Evolutionary conservation across 2,329 filamentous ascomycete species (phyloP), one percentile per base, ranked within the genome.

Genomic region (Elsinoe batatas): DNA sequence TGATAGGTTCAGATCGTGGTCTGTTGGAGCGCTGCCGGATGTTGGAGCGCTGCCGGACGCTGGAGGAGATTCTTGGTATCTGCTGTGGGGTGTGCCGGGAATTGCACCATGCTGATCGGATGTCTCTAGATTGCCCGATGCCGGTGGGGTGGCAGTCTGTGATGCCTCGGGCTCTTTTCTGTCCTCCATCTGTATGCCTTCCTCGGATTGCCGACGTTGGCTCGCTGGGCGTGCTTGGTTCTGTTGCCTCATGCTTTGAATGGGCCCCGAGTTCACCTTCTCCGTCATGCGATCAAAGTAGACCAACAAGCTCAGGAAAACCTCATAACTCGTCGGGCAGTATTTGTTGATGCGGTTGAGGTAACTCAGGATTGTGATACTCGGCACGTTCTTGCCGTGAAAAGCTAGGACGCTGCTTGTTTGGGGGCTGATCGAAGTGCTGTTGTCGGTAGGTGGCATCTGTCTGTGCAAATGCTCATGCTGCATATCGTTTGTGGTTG

Each of bases 271-370:
- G 67, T 97, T 97, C 58, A 97, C 90, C 57, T 89, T 81, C 69
- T 97, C 93, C 42, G 91, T 96, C 93, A 98, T 98, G 59, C 93
- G 87, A 69, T 98, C 93, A 71, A 98, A 98, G 71, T 97, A 98
- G 32, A 98, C 91, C 56, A 98, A 74, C 64, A 98, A 73, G 67
- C 91, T 96, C 58, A 98, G 74, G 67, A 98, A 98, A 0, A 98
- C 93, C 71, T 98, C 93, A 68, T 95, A 98, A 0, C 93, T 97
- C 5, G 93, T 97, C 0, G 93, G 93, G 66, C 93, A 98, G 72
- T 98, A 98, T 74, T 96, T 96, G 74, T 98, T 91, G 68, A 98
- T 97, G 58, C 93, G 84, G 64, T 85, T 91, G 54, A 98, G 75
- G 65, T 98, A 98, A 77, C 90, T 97, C 58, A 95, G 76, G 59